These are phyloP conservation scores for Arachnomyces sp. DNA, from an alignment of 2,329 filamentous ascomycete genomes.

Conservation along the genomic window DNA sequence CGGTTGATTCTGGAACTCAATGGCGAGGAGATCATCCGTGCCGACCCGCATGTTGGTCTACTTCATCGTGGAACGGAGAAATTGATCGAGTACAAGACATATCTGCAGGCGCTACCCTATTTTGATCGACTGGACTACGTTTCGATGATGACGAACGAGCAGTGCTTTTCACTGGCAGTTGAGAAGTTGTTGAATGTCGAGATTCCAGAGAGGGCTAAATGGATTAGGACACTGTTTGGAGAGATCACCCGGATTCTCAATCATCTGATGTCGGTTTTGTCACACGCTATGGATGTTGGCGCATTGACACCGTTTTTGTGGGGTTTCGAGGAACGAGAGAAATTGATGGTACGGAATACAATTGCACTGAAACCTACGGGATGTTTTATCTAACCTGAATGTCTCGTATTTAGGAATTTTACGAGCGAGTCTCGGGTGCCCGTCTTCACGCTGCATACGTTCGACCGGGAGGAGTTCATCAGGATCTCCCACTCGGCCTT, in stretches of 20 bases:
- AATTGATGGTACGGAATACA: conserved; percentile 74
- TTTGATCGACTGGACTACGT: conserved; percentile 99
- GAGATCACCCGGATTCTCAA: conserved; percentile 93
- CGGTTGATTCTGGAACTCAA: conserved; percentile 95
- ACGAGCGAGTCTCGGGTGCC: conserved; percentile 96
- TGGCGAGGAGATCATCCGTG: conserved; percentile 93
- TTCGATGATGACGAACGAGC: conserved; percentile 99
- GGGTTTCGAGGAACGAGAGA: conserved; percentile 99
- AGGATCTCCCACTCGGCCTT: conserved; percentile 87
- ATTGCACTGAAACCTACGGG: conserved; percentile 2
- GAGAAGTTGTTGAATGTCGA: conserved; percentile 98
- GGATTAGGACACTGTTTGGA: conserved; percentile 89
- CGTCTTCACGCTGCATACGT: conserved; percentile 96
- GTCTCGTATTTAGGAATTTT: conserved; percentile 70
- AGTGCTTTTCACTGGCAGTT: conserved; percentile 89
- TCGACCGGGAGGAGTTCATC: conserved; percentile 89
- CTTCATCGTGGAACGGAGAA: conserved; percentile 97
- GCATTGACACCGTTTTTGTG: conserved; percentile 96
- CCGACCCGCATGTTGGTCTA: conserved; percentile 93
- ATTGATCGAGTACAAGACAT: conserved; percentile 99
- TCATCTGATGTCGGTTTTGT: conserved; percentile 95
- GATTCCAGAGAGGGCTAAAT: conserved; percentile 91
- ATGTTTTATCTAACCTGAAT: conserved; percentile 1
- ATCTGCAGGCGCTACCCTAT: conserved; percentile 94
- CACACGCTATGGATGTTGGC: conserved; percentile 98